These are phyloP conservation scores for Fraxinus ornus DNA, from an alignment of 305 asterid species.

Conservation along the genomic window DNA sequence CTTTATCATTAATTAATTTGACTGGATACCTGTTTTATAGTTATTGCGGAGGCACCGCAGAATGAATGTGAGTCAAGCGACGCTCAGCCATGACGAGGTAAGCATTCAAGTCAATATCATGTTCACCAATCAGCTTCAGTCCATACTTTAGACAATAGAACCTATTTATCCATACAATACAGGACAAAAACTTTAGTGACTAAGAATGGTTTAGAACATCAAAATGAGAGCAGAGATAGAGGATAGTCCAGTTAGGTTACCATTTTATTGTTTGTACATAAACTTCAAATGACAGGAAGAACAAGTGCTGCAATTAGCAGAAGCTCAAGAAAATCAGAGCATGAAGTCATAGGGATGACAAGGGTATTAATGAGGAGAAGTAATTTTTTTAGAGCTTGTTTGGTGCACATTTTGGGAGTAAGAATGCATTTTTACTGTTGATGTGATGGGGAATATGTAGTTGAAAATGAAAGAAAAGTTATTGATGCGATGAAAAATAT, in stretches of 20 bases:
- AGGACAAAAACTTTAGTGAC: neutral
- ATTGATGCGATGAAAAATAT: too few species aligned
- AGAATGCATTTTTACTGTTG: too few species aligned
- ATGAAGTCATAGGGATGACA: slow-evolving; percentile 10
- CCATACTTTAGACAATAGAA: slow-evolving; percentile 10
- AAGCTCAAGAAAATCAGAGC: slow-evolving; percentile 20
- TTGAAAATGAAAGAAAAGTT: too few species aligned
- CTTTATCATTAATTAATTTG: slow-evolving; percentile 14
- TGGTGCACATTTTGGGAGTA: too few species aligned
- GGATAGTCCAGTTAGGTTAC: neutral
- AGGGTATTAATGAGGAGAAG: neutral
- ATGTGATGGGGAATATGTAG: too few species aligned
- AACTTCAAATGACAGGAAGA: neutral
- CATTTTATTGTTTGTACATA: neutral
- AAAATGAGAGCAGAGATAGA: neutral
- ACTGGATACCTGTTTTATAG: slow-evolving; percentile 43
- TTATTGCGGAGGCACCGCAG: slow-evolving; percentile 92
- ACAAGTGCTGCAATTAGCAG: slow-evolving; percentile 7
- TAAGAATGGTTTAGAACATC: slow-evolving; percentile 11
- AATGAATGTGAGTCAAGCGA: slow-evolving; percentile 60
- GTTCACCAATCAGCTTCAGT: slow-evolving; percentile 15
- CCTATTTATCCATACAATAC: neutral
- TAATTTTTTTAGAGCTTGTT: neutral
- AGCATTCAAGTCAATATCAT: slow-evolving; percentile 6
- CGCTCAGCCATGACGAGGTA: slow-evolving; percentile 86